These are phyloP conservation scores for Plasmodium yoelii DNA, from an alignment of 169 alveolate species.

Conservation along the genomic window DNA sequence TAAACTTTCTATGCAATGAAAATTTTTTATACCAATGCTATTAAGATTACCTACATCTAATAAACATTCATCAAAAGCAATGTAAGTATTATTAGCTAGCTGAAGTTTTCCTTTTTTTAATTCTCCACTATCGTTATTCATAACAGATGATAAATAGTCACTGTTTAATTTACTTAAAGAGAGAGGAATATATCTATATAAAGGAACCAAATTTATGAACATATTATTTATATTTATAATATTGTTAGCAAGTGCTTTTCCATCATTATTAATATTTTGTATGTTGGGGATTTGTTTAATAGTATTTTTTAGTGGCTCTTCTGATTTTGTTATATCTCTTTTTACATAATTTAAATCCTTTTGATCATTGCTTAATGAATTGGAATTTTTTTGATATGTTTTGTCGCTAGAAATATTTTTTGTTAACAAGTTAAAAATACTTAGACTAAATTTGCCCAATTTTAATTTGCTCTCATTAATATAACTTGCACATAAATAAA, in stretches of 20 bases:
- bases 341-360: not conserved
- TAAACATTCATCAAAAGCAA: slow-evolving; percentile 64
- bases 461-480: slow-evolving; percentile 55
- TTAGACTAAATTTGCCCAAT: slow-evolving; percentile 53
- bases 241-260: slow-evolving; percentile 1
- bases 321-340: not conserved
- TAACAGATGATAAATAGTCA: slow-evolving; percentile 56
- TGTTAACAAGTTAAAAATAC: slow-evolving; percentile 34
- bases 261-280: not conserved
- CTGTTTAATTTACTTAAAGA: slow-evolving; percentile 26
- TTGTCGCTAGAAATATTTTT: not conserved
- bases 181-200: slow-evolving; percentile 68
- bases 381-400: not conserved
- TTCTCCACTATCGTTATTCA: slow-evolving; percentile 66
- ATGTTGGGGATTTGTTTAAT: not conserved
- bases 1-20: slow-evolving; percentile 65
- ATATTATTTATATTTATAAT: slow-evolving; percentile 23
- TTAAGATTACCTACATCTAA: slow-evolving; percentile 64
- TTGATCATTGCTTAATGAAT: not conserved
- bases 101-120: slow-evolving; percentile 73
- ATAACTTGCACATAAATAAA: slow-evolving; percentile 69
- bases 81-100: slow-evolving; percentile 65
- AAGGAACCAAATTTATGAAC: slow-evolving; percentile 61
- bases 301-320: not conserved
- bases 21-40: slow-evolving; percentile 54